A percentile compares a stretch with the other conserved stretches of the same genome.
These are phyloP conservation scores for Ganoderma resinaceum DNA, from an alignment of 1,284 basidiomycete species.

Conservation along the genomic window DNA sequence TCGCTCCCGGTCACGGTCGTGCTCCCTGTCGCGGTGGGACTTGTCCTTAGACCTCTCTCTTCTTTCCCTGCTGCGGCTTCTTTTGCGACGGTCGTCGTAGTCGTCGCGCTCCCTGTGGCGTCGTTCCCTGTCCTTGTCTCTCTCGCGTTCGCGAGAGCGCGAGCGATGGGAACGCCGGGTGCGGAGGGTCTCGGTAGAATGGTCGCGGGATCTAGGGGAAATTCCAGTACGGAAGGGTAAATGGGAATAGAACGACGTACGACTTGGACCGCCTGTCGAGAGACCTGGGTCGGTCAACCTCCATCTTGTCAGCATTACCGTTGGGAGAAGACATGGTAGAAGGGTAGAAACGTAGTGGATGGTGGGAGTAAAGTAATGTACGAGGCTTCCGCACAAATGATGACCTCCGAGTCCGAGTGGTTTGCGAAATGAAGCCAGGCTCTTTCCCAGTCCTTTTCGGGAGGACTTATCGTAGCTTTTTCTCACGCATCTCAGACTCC, in stretches of 20 bases:
- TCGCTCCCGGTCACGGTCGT: slow-evolving; percentile 52
- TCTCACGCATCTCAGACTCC: neutral
- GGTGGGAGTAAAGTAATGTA: slow-evolving; percentile 1
- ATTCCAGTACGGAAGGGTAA: slow-evolving; percentile 23
- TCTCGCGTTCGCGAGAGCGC: slow-evolving; percentile 48
- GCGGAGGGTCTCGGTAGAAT: slow-evolving; percentile 75
- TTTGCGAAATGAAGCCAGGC: slow-evolving; percentile 16
- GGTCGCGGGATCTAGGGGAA: slow-evolving; percentile 63
- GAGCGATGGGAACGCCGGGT: slow-evolving; percentile 77
- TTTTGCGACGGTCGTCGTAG: slow-evolving; percentile 43
- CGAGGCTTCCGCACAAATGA: neutral
- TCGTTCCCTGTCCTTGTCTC: slow-evolving; percentile 50
- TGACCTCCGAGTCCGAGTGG: slow-evolving; percentile 7
- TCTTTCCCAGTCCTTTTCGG: slow-evolving; percentile 13
- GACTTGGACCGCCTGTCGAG: slow-evolving; percentile 63
- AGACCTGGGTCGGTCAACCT: slow-evolving; percentile 60
- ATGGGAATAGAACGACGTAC: slow-evolving; percentile 48
- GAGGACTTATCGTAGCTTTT: neutral
- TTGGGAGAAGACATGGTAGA: slow-evolving; percentile 48
- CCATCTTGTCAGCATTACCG: slow-evolving; percentile 72
- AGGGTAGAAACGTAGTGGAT: neutral
- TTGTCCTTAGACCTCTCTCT: slow-evolving; percentile 55
- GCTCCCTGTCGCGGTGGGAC: slow-evolving; percentile 49
- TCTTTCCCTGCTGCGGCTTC: slow-evolving; percentile 58
- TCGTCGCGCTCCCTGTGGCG: slow-evolving; percentile 46